These are phyloP conservation scores for Colletotrichum trifolii DNA, from an alignment of 2,329 filamentous ascomycete species.

Conservation along the genomic window DNA sequence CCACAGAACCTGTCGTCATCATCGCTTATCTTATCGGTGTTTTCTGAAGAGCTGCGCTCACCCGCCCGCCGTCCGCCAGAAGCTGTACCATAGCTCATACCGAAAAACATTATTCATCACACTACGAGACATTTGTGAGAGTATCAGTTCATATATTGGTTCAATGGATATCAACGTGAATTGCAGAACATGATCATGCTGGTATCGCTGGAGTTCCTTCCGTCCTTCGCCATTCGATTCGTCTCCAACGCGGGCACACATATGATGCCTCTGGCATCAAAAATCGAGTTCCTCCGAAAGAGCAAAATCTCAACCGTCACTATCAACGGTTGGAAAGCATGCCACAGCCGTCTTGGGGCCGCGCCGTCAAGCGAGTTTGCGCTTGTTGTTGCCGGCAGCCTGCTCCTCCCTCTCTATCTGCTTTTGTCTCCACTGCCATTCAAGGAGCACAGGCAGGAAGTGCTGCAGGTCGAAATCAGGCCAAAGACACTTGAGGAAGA, in stretches of 20 bases:
- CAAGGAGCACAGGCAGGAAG: conserved; percentile 90
- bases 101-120: too few relatives aligned
- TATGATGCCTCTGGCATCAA: too few relatives aligned
- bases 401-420: conserved; percentile 64
- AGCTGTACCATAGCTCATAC: too few relatives aligned
- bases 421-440: conserved; percentile 82
- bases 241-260: too few relatives aligned
- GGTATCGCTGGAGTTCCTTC: conserved; percentile 24
- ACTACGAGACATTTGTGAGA: too few relatives aligned
- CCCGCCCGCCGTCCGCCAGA: too few relatives aligned
- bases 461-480: conserved; percentile 95
- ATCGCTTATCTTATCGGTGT: neutral
- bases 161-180: conserved; percentile 31
- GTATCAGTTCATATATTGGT: neutral
- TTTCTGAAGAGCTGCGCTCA: too few relatives aligned
- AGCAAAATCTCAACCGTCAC: neutral
- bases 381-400: conserved; percentile 36
- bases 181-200: conserved; percentile 20
- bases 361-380: conserved; percentile 25
- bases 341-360: neutral
- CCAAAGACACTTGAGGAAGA: conserved; percentile 93
- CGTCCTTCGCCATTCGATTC: neutral
- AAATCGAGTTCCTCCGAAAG: too few relatives aligned
- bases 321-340: neutral
- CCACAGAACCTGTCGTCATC: conserved; percentile 22